Evolutionary conservation across 345 rosid genomes (phyloP).

Genomic region (Syzygium grande): DNA sequence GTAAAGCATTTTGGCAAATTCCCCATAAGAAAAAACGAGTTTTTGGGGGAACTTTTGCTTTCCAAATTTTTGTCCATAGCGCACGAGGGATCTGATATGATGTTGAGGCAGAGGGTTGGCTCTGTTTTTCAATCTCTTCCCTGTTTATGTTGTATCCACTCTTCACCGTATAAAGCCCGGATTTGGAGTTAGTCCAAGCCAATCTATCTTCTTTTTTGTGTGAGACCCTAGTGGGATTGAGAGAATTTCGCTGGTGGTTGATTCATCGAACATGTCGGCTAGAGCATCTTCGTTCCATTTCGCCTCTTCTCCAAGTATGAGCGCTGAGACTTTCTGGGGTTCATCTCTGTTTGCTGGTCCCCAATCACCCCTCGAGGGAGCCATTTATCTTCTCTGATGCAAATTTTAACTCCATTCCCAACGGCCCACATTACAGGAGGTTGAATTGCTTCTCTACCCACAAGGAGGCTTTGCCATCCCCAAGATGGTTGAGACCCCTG

Average conservation of each 20-base stretch:
- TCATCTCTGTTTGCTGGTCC: background rate
- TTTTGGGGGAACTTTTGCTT: no score
- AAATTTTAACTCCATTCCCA: background rate
- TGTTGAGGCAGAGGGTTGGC: background rate
- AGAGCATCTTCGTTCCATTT: background rate
- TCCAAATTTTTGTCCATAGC: no score
- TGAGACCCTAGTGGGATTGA: background rate
- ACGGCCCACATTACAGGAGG: rapidly evolving
- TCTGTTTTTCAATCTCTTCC: background rate
- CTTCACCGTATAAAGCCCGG: background rate
- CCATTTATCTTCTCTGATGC: background rate
- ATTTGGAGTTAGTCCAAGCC: background rate
- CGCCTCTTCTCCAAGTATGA: background rate
- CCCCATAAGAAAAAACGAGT: no score
- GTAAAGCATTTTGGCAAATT: no score
- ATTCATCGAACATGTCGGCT: background rate
- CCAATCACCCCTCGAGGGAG: background rate
- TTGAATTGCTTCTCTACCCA: background rate
- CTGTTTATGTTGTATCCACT: background rate
- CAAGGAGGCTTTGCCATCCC: background rate
- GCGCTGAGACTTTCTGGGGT: background rate
- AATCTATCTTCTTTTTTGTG: background rate
- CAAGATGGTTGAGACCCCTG: background rate
- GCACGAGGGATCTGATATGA: no score
- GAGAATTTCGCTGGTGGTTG: background rate